Conservation (phyloP, 192 early-diverging fungal genomes). For the Lobosporangium transversale region DNA sequence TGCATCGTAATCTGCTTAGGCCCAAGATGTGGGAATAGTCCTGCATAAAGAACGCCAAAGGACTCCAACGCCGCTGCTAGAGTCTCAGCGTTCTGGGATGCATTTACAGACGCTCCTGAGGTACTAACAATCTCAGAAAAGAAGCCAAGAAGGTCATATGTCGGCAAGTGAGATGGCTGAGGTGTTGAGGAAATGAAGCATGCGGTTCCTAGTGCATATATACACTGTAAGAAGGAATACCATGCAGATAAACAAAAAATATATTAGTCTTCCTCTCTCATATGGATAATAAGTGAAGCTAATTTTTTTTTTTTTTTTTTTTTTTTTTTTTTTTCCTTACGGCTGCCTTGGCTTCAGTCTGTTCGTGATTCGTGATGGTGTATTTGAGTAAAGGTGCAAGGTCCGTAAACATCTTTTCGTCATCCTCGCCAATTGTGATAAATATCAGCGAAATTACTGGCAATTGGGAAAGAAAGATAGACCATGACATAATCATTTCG, state of each 20-base stretch:
- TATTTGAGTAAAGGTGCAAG: slow-evolving; percentile 57
- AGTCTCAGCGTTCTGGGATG: slow-evolving; percentile 29
- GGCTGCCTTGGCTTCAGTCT: slow-evolving; percentile 55
- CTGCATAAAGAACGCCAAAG: slow-evolving; percentile 49
- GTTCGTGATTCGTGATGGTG: slow-evolving; percentile 55
- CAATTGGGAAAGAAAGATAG: too few relatives aligned
- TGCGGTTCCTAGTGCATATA: slow-evolving; percentile 34
- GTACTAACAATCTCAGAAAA: slow-evolving; percentile 51
- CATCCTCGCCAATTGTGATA: slow-evolving; percentile 61
- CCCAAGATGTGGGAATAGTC: slow-evolving; percentile 37
- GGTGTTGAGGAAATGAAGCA: slow-evolving; percentile 55
- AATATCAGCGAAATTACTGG: slow-evolving; percentile 58
- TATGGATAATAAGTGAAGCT: too few relatives aligned
- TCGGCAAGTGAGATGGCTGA: slow-evolving; percentile 43
- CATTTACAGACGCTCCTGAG: slow-evolving; percentile 44
- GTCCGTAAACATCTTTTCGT: slow-evolving; percentile 59
- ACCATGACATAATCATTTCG: slow-evolving; percentile 1
- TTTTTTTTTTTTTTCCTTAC: slow-evolving; percentile 53
- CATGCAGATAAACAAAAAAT: not conserved
- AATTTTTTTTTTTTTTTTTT: too few relatives aligned
- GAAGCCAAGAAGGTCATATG: slow-evolving; percentile 49
- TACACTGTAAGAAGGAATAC: slow-evolving; percentile 33
- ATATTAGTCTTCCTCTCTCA: too few relatives aligned
- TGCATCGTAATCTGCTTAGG: slow-evolving; percentile 33
- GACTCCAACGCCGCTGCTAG: slow-evolving; percentile 47